Percentiles rank a stretch among this genome's conserved stretches.
These are phyloP conservation scores for Xylariaceae sp. DNA, from an alignment of 2,329 filamentous ascomycete genomes.

Conservation along the genomic window DNA sequence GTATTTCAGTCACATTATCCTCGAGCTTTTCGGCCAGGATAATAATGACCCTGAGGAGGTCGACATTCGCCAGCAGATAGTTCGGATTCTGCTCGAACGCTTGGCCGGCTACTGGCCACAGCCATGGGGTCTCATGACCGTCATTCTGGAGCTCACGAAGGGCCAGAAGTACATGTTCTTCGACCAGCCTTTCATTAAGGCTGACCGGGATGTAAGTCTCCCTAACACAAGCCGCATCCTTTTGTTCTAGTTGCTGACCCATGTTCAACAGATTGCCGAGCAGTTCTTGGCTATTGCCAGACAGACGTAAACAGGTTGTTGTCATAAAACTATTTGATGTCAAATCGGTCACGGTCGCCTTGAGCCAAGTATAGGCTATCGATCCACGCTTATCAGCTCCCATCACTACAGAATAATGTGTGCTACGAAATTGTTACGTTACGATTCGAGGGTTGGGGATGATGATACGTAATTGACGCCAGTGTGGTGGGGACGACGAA, in stretches of 20 bases:
- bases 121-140: constrained; percentile 90
- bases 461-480: constrained; percentile 11
- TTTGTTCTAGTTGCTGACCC: constrained; percentile 5
- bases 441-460: constrained; percentile 5
- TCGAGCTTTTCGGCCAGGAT: constrained; percentile 80
- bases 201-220: constrained; percentile 68
- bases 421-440: constrained; percentile 5
- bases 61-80: constrained; percentile 85
- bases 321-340: neutral
- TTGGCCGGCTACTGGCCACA: constrained; percentile 86
- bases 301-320: constrained; percentile 20
- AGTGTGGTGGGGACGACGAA: constrained; percentile 5
- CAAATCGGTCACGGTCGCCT: neutral
- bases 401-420: neutral
- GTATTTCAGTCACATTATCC: constrained; percentile 81
- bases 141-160: constrained; percentile 82
- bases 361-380: neutral
- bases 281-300: constrained; percentile 29
- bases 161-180: constrained; percentile 90
- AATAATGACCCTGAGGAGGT: constrained; percentile 67
- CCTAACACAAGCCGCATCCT: neutral
- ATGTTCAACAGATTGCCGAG: constrained; percentile 26
- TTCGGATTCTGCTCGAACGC: constrained; percentile 80
- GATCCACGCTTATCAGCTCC: constrained; percentile 3
- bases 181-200: constrained; percentile 86